Evolutionary conservation across 2,329 filamentous ascomycete genomes (phyloP), one percentile per base, ranked within the genome.

Genomic region (Cytospora mali): DNA sequence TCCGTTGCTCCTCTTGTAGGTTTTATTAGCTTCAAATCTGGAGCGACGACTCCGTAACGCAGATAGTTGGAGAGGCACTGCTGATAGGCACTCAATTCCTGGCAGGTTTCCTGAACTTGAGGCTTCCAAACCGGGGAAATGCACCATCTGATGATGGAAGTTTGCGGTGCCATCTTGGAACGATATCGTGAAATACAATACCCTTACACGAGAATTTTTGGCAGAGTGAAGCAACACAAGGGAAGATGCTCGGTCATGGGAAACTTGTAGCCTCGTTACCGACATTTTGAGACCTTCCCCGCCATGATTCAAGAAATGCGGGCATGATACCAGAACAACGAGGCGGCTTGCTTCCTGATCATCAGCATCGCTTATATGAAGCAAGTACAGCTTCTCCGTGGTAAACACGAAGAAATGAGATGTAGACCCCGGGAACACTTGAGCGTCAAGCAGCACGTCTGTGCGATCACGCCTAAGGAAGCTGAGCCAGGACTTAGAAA

Each of bases 351-450:
- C 27, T 14, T 62, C 49, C 61, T 25, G 23, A 62, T 58, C 61
- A 11, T 65, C 55, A 13, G 48, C 25, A 50, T 28, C 48, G 18
- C 59, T 54, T 16, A 83, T 69, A 54, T 80, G 75, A n/a, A 85
- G 67, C 75, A 83, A 78, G 35, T 81, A 75, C 0, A 89, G 61
- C 29, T 75, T 76, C 0, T 76, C 76, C 14, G 79, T 80, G 1
- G 87, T 91, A 51, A 91, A 74, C 11, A 90, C 74, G 62, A 87
- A 84, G 1, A 86, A 68, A n/a, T 84, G 80, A 28, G 77, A 75
- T 6, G 76, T 74, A 58, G 81, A 75, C 2, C 72, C 69, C 1
- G 80, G 79, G 62, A 83, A 83, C 10, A 73, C 68, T 66, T 79
- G 79, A 1, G 87, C 69, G 68, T 89, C 83, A 62, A 92, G 71